Conservation (phyloP, 345 rosid genomes). For the Ailanthus altissimus region DNA sequence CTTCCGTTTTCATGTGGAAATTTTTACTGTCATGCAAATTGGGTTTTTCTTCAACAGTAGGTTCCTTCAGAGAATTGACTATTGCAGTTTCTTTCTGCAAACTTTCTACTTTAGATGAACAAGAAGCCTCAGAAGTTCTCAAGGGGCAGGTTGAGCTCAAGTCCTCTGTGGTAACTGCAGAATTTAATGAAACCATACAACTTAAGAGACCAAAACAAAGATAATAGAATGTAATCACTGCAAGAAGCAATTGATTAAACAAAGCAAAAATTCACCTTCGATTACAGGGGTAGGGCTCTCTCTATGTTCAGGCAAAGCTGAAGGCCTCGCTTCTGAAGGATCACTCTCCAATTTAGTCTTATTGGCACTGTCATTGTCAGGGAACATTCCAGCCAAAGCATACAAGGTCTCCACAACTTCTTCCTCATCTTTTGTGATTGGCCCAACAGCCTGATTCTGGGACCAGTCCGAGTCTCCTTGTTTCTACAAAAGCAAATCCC, state of each 20-base stretch:
- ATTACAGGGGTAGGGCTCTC: constrained; percentile 21
- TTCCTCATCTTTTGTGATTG: constrained; percentile 90
- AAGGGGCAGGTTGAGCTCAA: constrained; percentile 21
- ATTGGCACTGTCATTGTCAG: constrained; percentile 29
- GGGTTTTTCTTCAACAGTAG: constrained; percentile 23
- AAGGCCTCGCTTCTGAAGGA: constrained; percentile 26
- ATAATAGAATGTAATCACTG: neutral
- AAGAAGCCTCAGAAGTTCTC: constrained; percentile 28
- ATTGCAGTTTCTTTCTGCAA: constrained; percentile 26
- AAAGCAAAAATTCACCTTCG: constrained; percentile 27
- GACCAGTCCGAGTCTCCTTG: constrained; percentile 28
- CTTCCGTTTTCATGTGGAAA: constrained; percentile 8
- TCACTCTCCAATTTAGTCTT: constrained; percentile 31
- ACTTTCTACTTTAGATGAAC: constrained; percentile 24
- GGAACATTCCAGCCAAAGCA: constrained; percentile 79
- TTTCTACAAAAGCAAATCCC: constrained; percentile 31
- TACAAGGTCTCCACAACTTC: constrained; percentile 89
- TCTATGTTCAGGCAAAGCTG: constrained; percentile 32
- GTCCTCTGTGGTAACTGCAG: constrained; percentile 37
- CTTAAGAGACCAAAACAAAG: neutral
- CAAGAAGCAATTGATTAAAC: neutral
- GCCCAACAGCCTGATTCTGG: constrained; percentile 34
- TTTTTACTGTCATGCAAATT: constrained; percentile 5
- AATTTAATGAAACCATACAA: constrained; percentile 15
- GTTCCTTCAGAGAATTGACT: constrained; percentile 22